Conservation (phyloP, 768 basidiomycete species). For the Flagelloscypha sp. region DNA sequence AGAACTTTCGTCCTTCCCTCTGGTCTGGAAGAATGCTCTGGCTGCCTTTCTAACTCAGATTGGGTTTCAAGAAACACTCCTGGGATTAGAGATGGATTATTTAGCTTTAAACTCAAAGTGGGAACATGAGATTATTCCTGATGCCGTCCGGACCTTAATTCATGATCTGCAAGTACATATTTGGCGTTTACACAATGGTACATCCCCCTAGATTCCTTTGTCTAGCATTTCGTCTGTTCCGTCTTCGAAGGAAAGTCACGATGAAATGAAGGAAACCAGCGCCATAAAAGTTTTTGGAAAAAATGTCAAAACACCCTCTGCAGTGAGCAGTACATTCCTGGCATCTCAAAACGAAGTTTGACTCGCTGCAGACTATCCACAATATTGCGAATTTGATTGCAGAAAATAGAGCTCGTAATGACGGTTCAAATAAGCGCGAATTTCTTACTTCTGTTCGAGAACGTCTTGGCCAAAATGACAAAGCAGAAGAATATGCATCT, state of each 20-base stretch:
- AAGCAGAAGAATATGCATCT: conserved; percentile 27
- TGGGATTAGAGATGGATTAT: conserved; percentile 65
- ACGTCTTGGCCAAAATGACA: conserved; percentile 28
- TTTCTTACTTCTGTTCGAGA: conserved; percentile 53
- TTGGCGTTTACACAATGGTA: too few species aligned
- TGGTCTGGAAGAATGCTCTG: conserved; percentile 56
- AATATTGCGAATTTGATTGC: conserved; percentile 68
- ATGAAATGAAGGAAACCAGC: conserved; percentile 11
- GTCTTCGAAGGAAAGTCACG: conserved; percentile 22
- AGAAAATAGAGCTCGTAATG: conserved; percentile 60
- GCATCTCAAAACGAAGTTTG: conserved; percentile 1
- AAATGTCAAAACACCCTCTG: conserved; percentile 54
- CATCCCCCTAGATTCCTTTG: conserved; percentile 1
- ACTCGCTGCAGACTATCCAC: conserved; percentile 46
- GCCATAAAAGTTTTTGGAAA: conserved; percentile 36
- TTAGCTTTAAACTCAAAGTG: conserved; percentile 59
- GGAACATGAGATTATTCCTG: conserved; percentile 50
- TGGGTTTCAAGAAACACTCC: conserved; percentile 49
- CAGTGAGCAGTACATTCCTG: conserved; percentile 32
- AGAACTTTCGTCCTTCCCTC: too few species aligned
- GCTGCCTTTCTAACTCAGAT: conserved; percentile 45
- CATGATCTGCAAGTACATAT: conserved; percentile 45
- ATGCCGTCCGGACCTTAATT: conserved; percentile 44
- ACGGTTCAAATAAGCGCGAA: conserved; percentile 69
- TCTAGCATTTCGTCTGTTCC: conserved; percentile 1